Percentiles rank a stretch among this genome's conserved stretches.
phyloP scores from a whole-genome alignment of 2,329 filamentous ascomycete species.

The Aspergillus latus region DNA sequence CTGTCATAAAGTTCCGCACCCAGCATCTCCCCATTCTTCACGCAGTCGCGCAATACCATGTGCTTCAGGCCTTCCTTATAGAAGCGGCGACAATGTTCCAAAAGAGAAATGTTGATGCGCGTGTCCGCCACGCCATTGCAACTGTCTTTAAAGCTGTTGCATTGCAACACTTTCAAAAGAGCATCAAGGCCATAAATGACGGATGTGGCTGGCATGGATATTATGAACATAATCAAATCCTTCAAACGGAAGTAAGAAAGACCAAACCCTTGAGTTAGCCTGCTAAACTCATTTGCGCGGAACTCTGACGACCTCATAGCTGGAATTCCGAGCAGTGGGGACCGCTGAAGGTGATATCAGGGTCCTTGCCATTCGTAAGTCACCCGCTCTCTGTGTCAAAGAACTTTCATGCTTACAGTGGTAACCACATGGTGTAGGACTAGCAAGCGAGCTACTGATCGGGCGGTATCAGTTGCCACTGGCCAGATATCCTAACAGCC shows the following conservation, averaged over 20 bases:
- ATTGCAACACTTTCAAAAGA: slow-evolving; percentile 11
- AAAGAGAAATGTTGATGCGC: slow-evolving; percentile 14
- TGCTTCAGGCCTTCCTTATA: slow-evolving; percentile 11
- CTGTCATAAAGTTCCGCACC: slow-evolving; percentile 26
- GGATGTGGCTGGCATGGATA: slow-evolving; percentile 17
- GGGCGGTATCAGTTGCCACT: slow-evolving; percentile 25
- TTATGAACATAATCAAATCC: slow-evolving; percentile 19
- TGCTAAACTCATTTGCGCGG: no score
- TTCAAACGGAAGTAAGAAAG: slow-evolving; percentile 11
- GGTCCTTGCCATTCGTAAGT: slow-evolving; percentile 25
- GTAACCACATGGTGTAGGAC: no score
- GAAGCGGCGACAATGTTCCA: slow-evolving; percentile 37
- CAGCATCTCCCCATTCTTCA: slow-evolving; percentile 25
- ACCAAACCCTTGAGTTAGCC: no score
- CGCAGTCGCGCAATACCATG: slow-evolving; percentile 5
- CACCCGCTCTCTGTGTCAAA: background rate
- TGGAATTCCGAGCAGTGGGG: slow-evolving; percentile 7
- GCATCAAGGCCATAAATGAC: slow-evolving; percentile 14
- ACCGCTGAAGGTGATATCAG: slow-evolving; percentile 25
- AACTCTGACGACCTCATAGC: background rate
- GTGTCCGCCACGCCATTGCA: slow-evolving; percentile 17
- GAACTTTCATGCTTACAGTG: no score
- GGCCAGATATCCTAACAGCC: slow-evolving; percentile 8
- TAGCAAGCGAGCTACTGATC: slow-evolving; percentile 28
- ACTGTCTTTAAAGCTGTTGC: slow-evolving; percentile 16